Base-by-base conservation (phyloP, 129 eudicot genomes). In the Escallonia herrerae region DNA sequence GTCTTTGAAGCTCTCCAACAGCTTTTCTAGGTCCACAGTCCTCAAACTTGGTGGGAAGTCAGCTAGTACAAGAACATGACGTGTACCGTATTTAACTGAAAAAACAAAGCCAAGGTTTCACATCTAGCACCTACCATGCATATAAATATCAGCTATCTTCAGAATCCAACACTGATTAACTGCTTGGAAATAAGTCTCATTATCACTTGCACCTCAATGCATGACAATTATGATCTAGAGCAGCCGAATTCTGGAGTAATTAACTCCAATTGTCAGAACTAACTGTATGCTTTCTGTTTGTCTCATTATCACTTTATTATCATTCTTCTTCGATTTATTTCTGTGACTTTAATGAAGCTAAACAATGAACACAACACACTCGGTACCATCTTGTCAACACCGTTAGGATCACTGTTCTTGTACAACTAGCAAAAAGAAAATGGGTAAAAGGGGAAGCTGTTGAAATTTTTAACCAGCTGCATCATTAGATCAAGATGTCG, bases 51-150 rank as follows among this genome's bases (percentile, higher is more conserved):
- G 86, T 52, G 76, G 84, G 61, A 94, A 86, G 64, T 76, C 95
- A 65, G 88, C 86, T 55, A 94, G 68, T 77, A 94, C 94, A 78
- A 94, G 85, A 67, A 75, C 95, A 79, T 89, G 99, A n/a, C 77
- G 82, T 43, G 97, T 94, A 46, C 99, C 99, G 66, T 86, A 86
- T 43, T 67, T 71, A 41, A 77, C 97, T 85, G 85, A 74, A 75
- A 64, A 46, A 6, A 73, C 37, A 50, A 53, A 68, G 52, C 58
- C 11, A 69, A 38, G 7, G 40, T 49, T 10, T 75, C 63, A 63
- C 43, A 56, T 52, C 8, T 6, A 51, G 12, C 11, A 51, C 4
- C 11, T 6, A 11, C 63, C 45, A 63, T 4, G 55, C 15, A 64
- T 44, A 41, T 45, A 61, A 65, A 43, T 12, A 15, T 46, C 67